These are phyloP conservation scores for Amanita thiersii DNA, from an alignment of 768 basidiomycete species.

Conservation along the genomic window DNA sequence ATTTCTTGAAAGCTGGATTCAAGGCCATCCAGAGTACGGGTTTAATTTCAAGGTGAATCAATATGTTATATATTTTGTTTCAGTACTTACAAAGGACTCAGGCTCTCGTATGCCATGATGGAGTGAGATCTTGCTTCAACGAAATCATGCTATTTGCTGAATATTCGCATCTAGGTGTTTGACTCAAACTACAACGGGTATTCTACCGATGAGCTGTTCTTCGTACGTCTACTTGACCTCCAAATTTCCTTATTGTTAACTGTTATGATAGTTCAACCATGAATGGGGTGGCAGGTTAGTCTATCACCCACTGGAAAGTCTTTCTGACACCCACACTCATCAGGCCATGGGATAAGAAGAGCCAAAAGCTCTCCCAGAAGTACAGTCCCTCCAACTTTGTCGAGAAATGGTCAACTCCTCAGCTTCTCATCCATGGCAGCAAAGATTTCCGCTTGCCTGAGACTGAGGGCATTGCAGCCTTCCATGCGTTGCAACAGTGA, in stretches of 20 bases:
- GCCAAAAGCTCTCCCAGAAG: conserved; percentile 49
- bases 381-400: conserved; percentile 79
- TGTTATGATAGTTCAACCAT: conserved; percentile 59
- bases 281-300: conserved; percentile 66
- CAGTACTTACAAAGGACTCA: conserved; percentile 11
- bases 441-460: conserved; percentile 87
- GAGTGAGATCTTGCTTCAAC: conserved; percentile 34
- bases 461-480: conserved; percentile 74
- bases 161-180: conserved; percentile 46
- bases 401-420: conserved; percentile 78
- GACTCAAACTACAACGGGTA: conserved; percentile 76
- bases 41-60: conserved; percentile 69
- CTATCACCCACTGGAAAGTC: background rate
- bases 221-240: conserved; percentile 39
- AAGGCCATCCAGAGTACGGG: conserved; percentile 83
- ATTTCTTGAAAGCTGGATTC: conserved; percentile 75
- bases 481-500: conserved; percentile 80
- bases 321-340: background rate
- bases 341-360: conserved; percentile 62
- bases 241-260: background rate
- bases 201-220: conserved; percentile 87
- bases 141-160: background rate
- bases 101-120: conserved; percentile 88
- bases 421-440: conserved; percentile 78
- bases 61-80: background rate